A percentile compares a stretch with the other conserved stretches of the same genome.
Conservation (phyloP, 2,329 filamentous ascomycete genomes). For the Trichoderma cornu-damae region DNA sequence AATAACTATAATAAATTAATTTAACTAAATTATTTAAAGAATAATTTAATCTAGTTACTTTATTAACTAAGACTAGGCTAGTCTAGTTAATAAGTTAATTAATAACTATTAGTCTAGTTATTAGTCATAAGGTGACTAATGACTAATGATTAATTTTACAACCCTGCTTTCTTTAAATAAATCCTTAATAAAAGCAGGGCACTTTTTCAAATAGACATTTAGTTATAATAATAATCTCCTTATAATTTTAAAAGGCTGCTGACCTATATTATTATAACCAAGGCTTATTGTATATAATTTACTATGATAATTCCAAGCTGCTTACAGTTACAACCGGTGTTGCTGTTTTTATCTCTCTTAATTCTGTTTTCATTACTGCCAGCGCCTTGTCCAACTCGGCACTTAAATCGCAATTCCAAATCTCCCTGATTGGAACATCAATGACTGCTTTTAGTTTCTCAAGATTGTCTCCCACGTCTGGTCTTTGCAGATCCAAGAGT, state of each 20-base stretch:
- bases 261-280: too few relatives aligned
- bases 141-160: too few relatives aligned
- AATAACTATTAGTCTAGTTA: too few relatives aligned
- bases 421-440: slow-evolving; percentile 7
- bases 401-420: slow-evolving; percentile 5
- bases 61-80: too few relatives aligned
- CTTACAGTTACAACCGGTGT: neutral
- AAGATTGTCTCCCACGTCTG: slow-evolving; percentile 11
- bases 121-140: too few relatives aligned
- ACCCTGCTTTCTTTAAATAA: too few relatives aligned
- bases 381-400: slow-evolving; percentile 6
- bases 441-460: slow-evolving; percentile 16
- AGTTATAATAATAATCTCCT: too few relatives aligned
- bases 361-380: neutral
- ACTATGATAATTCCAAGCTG: neutral
- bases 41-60: too few relatives aligned
- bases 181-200: too few relatives aligned
- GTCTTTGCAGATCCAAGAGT: slow-evolving; percentile 15
- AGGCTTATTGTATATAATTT: neutral
- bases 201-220: too few relatives aligned
- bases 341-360: neutral
- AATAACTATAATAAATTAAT: neutral
- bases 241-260: too few relatives aligned
- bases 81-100: too few relatives aligned
- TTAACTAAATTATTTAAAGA: neutral